Base-by-base conservation (phyloP, 768 basidiomycete species). In the Xerocomellus chrysenteron region DNA sequence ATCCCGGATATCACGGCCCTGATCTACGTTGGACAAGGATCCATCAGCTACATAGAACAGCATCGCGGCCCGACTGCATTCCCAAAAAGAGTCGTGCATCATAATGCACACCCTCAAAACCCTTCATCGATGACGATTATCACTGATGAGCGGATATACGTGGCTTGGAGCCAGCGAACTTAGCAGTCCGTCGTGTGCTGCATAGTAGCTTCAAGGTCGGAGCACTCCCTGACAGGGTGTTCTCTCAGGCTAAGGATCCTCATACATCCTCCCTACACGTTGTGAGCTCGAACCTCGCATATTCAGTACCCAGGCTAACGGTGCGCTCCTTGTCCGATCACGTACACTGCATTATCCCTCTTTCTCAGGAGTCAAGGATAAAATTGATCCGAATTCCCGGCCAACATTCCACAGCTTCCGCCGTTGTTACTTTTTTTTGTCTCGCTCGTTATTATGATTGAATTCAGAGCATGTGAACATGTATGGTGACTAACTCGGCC, bases 1-100 rank as follows among this genome's bases (percentile, higher is more conserved):
- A 30, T 19, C n/a, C 61, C 50, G 35, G 54, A 49, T 46, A 43
- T 46, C 50, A 21, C 53, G 58, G 54, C 62, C 62, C 62, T 63
- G 62, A 63, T 63, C 54, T 63, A 4, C 62, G 48, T 13, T n/a
- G 8, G 13, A 12, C 41, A 28, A 40, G 30, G 12, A 35, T 43
- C 36, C 47, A 12, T 42, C 58, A 48, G 51, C 26, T 36, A 21
- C 26, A 48, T 17, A n/a, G 24, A 9, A 32, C 45, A 19, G 14
- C 37, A 17, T 10, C 16, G 7, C 9, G 17, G 33, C 26, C 11
- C n/a, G 32, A 33, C 50, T 12, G 40, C 13, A 1, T n/a, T 12
- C 50, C 54, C 12, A 43, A 54, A 36, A 28, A 19, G 17, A 39
- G 32, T 42, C 32, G 5, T 24, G 13, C 50, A 53, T 21, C 5